These are phyloP conservation scores for Periconia sp. DNA, from an alignment of 2,329 filamentous ascomycete genomes.

Conservation along the genomic window DNA sequence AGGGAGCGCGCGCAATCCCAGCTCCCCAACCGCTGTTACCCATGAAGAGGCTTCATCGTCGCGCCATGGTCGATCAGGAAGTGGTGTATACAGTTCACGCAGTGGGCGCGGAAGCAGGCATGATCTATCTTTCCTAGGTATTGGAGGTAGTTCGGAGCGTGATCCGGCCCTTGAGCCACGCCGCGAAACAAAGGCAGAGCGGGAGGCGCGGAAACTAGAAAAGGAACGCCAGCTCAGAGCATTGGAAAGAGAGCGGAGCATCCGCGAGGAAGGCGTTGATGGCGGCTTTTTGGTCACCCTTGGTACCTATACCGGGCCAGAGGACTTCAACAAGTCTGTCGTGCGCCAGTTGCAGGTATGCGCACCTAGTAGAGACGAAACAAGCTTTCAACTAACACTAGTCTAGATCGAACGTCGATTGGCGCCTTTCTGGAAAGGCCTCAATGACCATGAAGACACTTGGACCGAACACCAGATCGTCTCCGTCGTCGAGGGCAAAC, in stretches of 20 bases:
- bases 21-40: constrained; percentile 31
- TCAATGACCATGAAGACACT: constrained; percentile 82
- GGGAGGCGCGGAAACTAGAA: constrained; percentile 82
- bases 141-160: constrained; percentile 53
- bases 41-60: constrained; percentile 24
- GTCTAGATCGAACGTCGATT: constrained; percentile 86
- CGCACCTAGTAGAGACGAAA: constrained; percentile 17
- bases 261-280: constrained; percentile 90
- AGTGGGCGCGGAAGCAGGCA: constrained; percentile 57
- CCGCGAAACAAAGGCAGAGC: constrained; percentile 86
- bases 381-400: constrained; percentile 15
- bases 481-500: constrained; percentile 80
- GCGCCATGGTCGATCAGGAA: constrained; percentile 32
- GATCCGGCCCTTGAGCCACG: constrained; percentile 60
- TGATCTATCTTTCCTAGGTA: constrained; percentile 62
- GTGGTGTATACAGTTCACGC: constrained; percentile 49
- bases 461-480: constrained; percentile 98
- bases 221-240: constrained; percentile 73
- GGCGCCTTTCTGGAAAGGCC: constrained; percentile 92
- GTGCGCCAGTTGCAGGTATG: constrained; percentile 88
- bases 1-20: constrained; percentile 33
- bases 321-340: constrained; percentile 88
- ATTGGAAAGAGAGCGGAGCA: constrained; percentile 86
- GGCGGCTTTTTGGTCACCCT: constrained; percentile 93
- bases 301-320: constrained; percentile 86